Percentiles rank a stretch among this genome's conserved stretches.
Conservation (phyloP, 495 filamentous ascomycete genomes). For the Lichina pygmaea region DNA sequence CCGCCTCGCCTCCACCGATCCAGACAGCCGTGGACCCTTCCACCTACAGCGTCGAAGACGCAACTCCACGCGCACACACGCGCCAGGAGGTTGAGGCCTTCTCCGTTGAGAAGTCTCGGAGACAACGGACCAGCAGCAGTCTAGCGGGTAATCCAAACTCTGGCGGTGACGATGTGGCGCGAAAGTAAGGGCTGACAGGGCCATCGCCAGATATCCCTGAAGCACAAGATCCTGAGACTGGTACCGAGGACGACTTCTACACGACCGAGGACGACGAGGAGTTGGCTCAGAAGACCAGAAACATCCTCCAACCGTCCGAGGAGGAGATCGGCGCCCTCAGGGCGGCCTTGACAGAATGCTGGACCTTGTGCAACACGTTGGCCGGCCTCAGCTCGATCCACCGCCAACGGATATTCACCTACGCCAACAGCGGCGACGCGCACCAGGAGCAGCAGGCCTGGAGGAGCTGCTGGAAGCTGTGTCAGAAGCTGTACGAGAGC, state of each 20-base stretch:
- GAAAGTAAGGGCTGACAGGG: too few species aligned
- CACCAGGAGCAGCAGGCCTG: constrained; percentile 60
- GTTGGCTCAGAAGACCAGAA: constrained; percentile 12
- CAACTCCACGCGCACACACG: constrained; percentile 64
- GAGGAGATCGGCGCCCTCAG: constrained; percentile 48
- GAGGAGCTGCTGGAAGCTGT: constrained; percentile 79
- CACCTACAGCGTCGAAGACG: constrained; percentile 35
- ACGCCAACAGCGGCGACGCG: constrained; percentile 36
- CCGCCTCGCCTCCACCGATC: constrained; percentile 35
- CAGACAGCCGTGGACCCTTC: constrained; percentile 39
- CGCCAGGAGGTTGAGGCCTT: constrained; percentile 39
- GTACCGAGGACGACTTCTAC: background rate
- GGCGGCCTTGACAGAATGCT: constrained; percentile 64
- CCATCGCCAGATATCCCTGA: constrained; percentile 18
- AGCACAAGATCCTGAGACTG: constrained; percentile 9
- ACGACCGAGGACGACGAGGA: background rate
- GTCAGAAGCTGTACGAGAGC: constrained; percentile 64
- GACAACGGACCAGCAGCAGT: constrained; percentile 24
- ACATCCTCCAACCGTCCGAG: constrained; percentile 12
- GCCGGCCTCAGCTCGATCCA: constrained; percentile 67
- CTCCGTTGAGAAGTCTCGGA: constrained; percentile 13
- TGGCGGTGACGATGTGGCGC: too few species aligned
- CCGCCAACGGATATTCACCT: constrained; percentile 48
- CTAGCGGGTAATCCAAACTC: constrained; percentile 34
- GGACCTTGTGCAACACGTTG: constrained; percentile 80